Conservation (phyloP, 495 filamentous ascomycete genomes). For the Chaetomium tenue region DNA sequence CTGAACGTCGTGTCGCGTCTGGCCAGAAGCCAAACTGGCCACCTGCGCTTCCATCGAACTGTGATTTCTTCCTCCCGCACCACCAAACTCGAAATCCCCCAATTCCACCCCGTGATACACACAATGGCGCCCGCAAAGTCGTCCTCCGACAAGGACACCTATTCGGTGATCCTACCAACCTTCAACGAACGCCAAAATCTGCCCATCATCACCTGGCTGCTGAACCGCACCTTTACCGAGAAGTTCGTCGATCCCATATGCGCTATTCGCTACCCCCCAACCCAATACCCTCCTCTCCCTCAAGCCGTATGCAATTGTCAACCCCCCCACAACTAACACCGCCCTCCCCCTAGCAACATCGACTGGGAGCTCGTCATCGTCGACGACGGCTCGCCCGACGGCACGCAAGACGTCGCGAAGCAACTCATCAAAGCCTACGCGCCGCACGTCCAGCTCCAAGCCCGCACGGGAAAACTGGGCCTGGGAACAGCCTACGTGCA, state of each 20-base stretch:
- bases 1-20: slow-evolving; percentile 8
- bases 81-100: background rate
- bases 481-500: slow-evolving; percentile 97
- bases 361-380: slow-evolving; percentile 97
- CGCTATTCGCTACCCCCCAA: background rate
- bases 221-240: slow-evolving; percentile 85
- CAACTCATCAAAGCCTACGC: slow-evolving; percentile 85
- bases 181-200: slow-evolving; percentile 98
- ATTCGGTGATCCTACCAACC: slow-evolving; percentile 94
- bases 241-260: slow-evolving; percentile 52
- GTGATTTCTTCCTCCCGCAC: background rate
- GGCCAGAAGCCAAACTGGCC: slow-evolving; percentile 16
- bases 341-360: slow-evolving; percentile 61
- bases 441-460: slow-evolving; percentile 74
- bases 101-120: slow-evolving; percentile 6
- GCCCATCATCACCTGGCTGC: slow-evolving; percentile 90
- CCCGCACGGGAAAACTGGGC: slow-evolving; percentile 90
- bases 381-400: slow-evolving; percentile 96
- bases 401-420: slow-evolving; percentile 82
- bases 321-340: background rate
- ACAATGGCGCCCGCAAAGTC: slow-evolving; percentile 31
- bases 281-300: background rate
- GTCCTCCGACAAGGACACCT: slow-evolving; percentile 61
- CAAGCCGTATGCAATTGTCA: too few species aligned
- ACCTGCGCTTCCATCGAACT: background rate